phyloP scores from a whole-genome alignment of 2,329 filamentous ascomycete genomes.

The Aspergillus clavatus region DNA sequence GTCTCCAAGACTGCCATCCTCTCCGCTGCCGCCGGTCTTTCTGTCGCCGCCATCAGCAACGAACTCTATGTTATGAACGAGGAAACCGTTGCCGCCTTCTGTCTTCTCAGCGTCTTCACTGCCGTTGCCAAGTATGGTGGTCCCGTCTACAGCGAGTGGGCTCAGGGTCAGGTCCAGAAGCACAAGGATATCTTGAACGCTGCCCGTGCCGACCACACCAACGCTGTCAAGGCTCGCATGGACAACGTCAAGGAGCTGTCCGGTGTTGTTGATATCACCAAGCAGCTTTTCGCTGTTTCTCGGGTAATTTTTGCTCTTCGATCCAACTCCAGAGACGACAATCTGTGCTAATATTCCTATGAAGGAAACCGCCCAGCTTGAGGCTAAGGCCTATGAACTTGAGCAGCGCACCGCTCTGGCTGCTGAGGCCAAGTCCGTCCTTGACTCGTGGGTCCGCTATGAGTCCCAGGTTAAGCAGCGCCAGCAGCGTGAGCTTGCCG shows the following conservation, averaged over 20 bases:
- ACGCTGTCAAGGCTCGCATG: conserved; percentile 91
- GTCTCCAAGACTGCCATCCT: conserved; percentile 96
- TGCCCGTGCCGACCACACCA: conserved; percentile 89
- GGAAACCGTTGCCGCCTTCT: conserved; percentile 92
- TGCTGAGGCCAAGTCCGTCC: conserved; percentile 85
- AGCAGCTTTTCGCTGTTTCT: conserved; percentile 93
- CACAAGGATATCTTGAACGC: conserved; percentile 93
- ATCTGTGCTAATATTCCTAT: conserved; percentile 6
- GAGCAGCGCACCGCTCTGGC: conserved; percentile 94
- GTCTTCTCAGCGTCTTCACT: conserved; percentile 86
- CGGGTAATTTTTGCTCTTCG: conserved; percentile 61
- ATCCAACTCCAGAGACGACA: neutral
- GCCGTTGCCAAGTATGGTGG: conserved; percentile 90
- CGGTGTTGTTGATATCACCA: conserved; percentile 92
- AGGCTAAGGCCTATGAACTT: conserved; percentile 93
- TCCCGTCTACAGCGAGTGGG: conserved; percentile 89
- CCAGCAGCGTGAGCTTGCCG: conserved; percentile 93
- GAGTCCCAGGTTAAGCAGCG: conserved; percentile 98
- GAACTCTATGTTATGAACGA: conserved; percentile 99
- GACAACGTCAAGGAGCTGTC: conserved; percentile 91
- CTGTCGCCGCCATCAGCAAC: conserved; percentile 94
- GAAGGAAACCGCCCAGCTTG: conserved; percentile 92
- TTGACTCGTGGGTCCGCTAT: conserved; percentile 98
- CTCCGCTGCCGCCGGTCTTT: conserved; percentile 83
- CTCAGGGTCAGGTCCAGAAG: conserved; percentile 80